A percentile compares a stretch with the other conserved stretches of the same genome.
Conservation (phyloP, 192 early-diverging fungal species). For the Phlyctochytrium planicorne region DNA sequence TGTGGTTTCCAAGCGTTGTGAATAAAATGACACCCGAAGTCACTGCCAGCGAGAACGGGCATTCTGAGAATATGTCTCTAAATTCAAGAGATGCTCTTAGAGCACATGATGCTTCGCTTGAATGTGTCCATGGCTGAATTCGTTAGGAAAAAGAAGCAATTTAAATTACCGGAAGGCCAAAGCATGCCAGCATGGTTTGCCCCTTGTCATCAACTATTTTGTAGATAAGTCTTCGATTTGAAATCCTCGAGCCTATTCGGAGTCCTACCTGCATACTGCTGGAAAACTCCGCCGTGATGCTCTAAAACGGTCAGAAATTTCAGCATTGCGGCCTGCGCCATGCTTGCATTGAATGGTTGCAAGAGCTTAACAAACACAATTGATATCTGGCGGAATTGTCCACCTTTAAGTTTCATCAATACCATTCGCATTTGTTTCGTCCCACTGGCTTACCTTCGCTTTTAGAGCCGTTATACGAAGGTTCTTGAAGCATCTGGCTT, state of each 20-base stretch:
- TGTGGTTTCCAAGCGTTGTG: neutral
- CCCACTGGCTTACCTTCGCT: neutral
- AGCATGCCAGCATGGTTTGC: slow-evolving; percentile 1
- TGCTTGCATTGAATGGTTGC: neutral
- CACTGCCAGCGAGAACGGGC: neutral
- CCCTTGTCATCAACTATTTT: slow-evolving; percentile 6
- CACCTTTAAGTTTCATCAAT: neutral
- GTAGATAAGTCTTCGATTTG: neutral
- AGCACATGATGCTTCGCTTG: no score
- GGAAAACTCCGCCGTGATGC: neutral
- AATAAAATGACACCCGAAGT: neutral
- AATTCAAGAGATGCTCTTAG: neutral
- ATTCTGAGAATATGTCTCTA: neutral
- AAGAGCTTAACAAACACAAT: neutral
- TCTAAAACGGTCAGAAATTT: neutral
- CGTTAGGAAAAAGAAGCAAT: no score
- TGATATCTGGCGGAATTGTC: neutral
- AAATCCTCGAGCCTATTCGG: neutral
- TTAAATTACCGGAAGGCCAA: slow-evolving; percentile 4
- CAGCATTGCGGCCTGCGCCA: neutral
- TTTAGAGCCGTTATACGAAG: neutral
- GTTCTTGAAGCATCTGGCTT: no score
- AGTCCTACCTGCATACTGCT: slow-evolving; percentile 2
- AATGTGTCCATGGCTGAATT: no score
- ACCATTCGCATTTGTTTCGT: no score